These are phyloP conservation scores for Quambalaria eucalypti DNA, from an alignment of 1,284 basidiomycete genomes.

Conservation along the genomic window DNA sequence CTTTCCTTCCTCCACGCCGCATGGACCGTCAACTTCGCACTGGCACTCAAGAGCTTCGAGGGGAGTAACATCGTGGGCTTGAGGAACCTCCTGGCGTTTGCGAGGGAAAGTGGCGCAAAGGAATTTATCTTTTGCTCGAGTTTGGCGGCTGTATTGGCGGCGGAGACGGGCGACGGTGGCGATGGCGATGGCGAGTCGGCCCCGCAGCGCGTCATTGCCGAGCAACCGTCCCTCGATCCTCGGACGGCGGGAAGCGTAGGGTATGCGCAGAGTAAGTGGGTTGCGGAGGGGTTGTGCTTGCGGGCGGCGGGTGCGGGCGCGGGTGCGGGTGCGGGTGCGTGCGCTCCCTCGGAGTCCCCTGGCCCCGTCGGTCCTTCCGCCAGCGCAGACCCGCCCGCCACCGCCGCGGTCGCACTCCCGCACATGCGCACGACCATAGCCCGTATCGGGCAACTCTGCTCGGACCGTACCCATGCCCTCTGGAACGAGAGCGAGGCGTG, in stretches of 20 bases:
- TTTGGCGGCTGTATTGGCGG: conserved; percentile 48
- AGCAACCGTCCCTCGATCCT: conserved; percentile 48
- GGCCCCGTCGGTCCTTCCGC: too few species aligned
- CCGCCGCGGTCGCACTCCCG: too few species aligned
- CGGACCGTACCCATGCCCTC: conserved; percentile 54
- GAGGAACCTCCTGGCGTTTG: not conserved
- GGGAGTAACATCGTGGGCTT: conserved; percentile 12
- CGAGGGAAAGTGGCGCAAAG: conserved; percentile 32
- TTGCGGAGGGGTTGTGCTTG: conserved; percentile 56
- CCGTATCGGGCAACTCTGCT: conserved; percentile 54
- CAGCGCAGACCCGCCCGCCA: too few species aligned
- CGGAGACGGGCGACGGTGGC: conserved; percentile 28
- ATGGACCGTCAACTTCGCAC: conserved; percentile 37
- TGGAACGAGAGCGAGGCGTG: conserved; percentile 59
- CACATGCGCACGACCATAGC: conserved; percentile 6
- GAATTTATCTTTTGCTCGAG: conserved; percentile 57
- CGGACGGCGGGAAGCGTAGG: conserved; percentile 52
- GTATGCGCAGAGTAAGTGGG: conserved; percentile 58
- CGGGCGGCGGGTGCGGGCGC: conserved; percentile 38
- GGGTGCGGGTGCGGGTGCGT: not conserved
- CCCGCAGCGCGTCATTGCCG: too few species aligned
- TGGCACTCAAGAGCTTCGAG: conserved; percentile 21
- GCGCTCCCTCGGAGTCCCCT: too few species aligned
- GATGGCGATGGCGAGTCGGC: too few species aligned
- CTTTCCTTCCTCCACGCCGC: conserved; percentile 19